A percentile compares a stretch with the other conserved stretches of the same genome.
These are phyloP conservation scores for Trichosporon ovoides DNA, from an alignment of 1,284 basidiomycete species.

Conservation along the genomic window DNA sequence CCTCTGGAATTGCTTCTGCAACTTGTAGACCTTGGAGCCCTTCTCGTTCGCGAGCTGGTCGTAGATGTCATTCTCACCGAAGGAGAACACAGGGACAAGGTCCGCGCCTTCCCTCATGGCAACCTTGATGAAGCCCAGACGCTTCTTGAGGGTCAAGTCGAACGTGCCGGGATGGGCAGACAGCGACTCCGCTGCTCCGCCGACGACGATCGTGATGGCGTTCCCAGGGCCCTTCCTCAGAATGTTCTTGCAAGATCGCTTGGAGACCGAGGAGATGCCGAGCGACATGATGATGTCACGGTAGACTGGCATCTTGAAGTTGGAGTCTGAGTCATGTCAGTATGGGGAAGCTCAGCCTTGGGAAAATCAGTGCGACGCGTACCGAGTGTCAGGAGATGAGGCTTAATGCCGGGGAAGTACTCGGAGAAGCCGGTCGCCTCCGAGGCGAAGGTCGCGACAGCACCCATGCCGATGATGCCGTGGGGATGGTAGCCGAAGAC, in stretches of 20 bases:
- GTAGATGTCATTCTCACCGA: slow-evolving; percentile 98
- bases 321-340: slow-evolving; percentile 52
- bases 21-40: slow-evolving; percentile 76
- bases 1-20: slow-evolving; percentile 85
- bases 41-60: slow-evolving; percentile 88
- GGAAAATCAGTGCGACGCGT: slow-evolving; percentile 8
- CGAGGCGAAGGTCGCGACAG: slow-evolving; percentile 86
- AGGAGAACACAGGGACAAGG: slow-evolving; percentile 90
- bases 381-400: slow-evolving; percentile 83
- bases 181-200: slow-evolving; percentile 90
- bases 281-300: slow-evolving; percentile 80
- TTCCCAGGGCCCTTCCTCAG: slow-evolving; percentile 62
- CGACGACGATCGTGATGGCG: slow-evolving; percentile 91
- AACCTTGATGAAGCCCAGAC: slow-evolving; percentile 91
- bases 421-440: slow-evolving; percentile 91
- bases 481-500: slow-evolving; percentile 97
- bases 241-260: slow-evolving; percentile 82
- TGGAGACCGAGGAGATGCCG: slow-evolving; percentile 89
- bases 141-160: slow-evolving; percentile 78
- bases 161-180: slow-evolving; percentile 85
- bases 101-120: slow-evolving; percentile 92
- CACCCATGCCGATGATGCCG: slow-evolving; percentile 86
- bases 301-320: slow-evolving; percentile 90
- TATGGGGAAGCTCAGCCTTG: no score
- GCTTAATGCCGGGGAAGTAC: slow-evolving; percentile 83